Evolutionary conservation across 1,284 basidiomycete genomes (phyloP).

Genomic region (Melampsora larici-populina): DNA sequence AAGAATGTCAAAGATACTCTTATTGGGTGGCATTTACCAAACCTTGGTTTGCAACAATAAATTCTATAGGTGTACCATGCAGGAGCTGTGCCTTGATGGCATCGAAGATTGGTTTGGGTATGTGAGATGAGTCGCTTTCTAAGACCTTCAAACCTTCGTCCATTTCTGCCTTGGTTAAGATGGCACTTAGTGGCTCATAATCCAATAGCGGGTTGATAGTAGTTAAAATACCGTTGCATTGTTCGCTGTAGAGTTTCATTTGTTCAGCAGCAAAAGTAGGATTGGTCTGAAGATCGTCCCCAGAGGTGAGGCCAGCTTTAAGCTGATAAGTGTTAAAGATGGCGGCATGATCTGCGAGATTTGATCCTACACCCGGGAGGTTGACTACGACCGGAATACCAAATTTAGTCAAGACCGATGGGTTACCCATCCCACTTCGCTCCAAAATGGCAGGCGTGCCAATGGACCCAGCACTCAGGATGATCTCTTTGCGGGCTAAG

Average conservation of each 20-base stretch:
- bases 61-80: slow-evolving; percentile 26
- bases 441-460: slow-evolving; percentile 50
- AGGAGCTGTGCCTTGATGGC: slow-evolving; percentile 2
- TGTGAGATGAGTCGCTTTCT: slow-evolving; percentile 3
- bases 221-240: slow-evolving; percentile 9
- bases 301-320: slow-evolving; percentile 16
- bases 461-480: slow-evolving; percentile 49
- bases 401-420: slow-evolving; percentile 39
- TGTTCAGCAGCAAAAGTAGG: slow-evolving; percentile 24
- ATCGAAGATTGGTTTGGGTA: no score
- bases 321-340: slow-evolving; percentile 24
- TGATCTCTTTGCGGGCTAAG: slow-evolving; percentile 46
- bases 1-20: neutral
- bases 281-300: slow-evolving; percentile 28
- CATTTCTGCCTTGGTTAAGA: slow-evolving; percentile 16
- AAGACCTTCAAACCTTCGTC: slow-evolving; percentile 23
- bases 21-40: slow-evolving; percentile 15
- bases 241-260: slow-evolving; percentile 13
- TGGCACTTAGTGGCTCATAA: slow-evolving; percentile 23
- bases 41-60: slow-evolving; percentile 14
- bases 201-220: slow-evolving; percentile 13
- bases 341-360: no score
- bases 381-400: slow-evolving; percentile 44
- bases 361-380: slow-evolving; percentile 46
- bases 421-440: slow-evolving; percentile 49